Percentiles rank a stretch among this genome's conserved stretches.
Conservation (phyloP, 352 stramenopile genomes). For the Peronospora destructor region DNA sequence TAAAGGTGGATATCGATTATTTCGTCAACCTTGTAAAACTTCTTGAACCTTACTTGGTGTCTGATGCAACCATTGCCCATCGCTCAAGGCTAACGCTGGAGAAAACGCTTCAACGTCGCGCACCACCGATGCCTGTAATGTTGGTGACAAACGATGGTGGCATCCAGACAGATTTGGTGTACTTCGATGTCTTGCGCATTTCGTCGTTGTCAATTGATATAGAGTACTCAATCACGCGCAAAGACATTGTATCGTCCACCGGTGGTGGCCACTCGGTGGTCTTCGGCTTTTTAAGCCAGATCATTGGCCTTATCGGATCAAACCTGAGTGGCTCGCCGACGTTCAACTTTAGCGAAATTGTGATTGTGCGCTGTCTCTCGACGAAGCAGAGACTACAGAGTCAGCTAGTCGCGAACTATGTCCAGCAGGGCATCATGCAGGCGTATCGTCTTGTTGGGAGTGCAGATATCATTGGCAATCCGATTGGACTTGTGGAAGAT, state of each 20-base stretch:
- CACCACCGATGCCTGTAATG: conserved; percentile 56
- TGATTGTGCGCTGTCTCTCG: conserved; percentile 78
- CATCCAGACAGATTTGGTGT: conserved; percentile 71
- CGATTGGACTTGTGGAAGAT: conserved; percentile 82
- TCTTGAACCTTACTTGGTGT: conserved; percentile 71
- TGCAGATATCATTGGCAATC: conserved; percentile 83
- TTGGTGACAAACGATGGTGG: conserved; percentile 48
- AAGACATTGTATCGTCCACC: conserved; percentile 68
- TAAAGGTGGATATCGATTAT: conserved; percentile 85
- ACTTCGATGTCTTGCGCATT: conserved; percentile 77
- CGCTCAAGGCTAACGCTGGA: conserved; percentile 58
- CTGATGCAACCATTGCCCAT: conserved; percentile 51
- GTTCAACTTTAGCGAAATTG: conserved; percentile 81
- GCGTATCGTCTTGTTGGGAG: conserved; percentile 79
- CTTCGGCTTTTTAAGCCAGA: conserved; percentile 70
- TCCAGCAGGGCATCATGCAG: conserved; percentile 76
- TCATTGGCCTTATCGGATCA: conserved; percentile 76
- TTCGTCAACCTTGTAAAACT: conserved; percentile 76
- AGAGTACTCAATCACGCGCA: conserved; percentile 80
- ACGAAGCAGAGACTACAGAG: conserved; percentile 72
- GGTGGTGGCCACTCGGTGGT: conserved; percentile 65
- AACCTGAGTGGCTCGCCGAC: conserved; percentile 79
- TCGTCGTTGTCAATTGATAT: conserved; percentile 64
- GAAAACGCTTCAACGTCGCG: conserved; percentile 45
- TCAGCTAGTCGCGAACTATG: conserved; percentile 78